Conservation (phyloP, 192 early-diverging fungal species). For the Funneliformis geosporum region DNA sequence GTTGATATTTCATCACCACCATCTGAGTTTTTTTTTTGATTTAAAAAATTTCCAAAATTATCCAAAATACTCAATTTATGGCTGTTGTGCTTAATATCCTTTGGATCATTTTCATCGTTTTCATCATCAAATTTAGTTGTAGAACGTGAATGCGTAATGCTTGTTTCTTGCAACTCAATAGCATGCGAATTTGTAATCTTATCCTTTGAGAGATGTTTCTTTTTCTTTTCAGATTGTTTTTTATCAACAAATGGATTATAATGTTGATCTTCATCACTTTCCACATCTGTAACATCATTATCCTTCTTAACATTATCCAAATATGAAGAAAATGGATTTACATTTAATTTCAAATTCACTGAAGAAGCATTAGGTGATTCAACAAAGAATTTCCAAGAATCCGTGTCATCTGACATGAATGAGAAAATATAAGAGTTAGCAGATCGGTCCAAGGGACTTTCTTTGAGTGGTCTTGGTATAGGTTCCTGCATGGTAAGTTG, state of each 20-base stretch:
- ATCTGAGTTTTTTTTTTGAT: too few relatives aligned
- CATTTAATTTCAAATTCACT: constrained; percentile 4
- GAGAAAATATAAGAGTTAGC: background rate
- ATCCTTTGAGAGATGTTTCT: background rate
- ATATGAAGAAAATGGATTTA: constrained; percentile 6
- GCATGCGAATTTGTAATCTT: background rate
- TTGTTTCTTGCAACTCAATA: background rate
- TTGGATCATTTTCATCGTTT: background rate
- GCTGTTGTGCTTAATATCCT: background rate
- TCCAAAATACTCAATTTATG: background rate
- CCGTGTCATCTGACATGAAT: background rate
- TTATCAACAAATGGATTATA: constrained; percentile 2
- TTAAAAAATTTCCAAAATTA: background rate
- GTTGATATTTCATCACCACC: too few relatives aligned
- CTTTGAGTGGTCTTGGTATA: background rate
- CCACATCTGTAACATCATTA: background rate
- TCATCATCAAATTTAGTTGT: background rate
- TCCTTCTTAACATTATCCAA: background rate
- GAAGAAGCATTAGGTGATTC: background rate
- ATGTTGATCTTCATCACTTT: background rate
- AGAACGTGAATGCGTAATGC: background rate
- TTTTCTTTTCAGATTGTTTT: background rate
- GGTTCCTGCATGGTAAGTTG: background rate
- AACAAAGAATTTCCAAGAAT: background rate
- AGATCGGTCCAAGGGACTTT: background rate